phyloP scores from a whole-genome alignment of 2,329 filamentous ascomycete genomes.

The Dactylellina sp. region DNA sequence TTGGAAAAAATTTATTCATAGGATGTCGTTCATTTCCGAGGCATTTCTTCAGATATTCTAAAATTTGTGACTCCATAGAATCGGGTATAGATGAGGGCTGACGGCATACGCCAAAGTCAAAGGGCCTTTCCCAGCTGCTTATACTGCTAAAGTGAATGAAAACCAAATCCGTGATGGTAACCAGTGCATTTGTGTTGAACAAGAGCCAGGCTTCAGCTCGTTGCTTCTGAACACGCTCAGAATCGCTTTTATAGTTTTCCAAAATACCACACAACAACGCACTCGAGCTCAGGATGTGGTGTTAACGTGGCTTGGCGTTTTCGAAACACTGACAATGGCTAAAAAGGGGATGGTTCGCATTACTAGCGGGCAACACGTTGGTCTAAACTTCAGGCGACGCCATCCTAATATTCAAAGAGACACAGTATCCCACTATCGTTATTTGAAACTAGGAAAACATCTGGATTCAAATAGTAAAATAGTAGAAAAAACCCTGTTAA shows the following conservation, averaged over 20 bases:
- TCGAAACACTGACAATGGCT: too few relatives aligned
- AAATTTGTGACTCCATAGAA: neutral
- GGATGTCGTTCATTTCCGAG: neutral
- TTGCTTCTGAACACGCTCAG: neutral
- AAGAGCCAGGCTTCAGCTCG: neutral
- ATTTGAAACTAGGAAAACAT: too few relatives aligned
- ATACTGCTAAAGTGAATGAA: neutral
- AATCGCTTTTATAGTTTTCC: neutral
- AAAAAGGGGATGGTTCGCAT: too few relatives aligned
- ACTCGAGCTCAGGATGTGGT: too few relatives aligned
- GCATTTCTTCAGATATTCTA: slow-evolving; percentile 1
- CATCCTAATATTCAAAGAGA: too few relatives aligned
- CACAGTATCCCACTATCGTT: too few relatives aligned
- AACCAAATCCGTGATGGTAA: neutral
- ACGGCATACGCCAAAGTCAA: slow-evolving; percentile 11
- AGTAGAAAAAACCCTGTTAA: too few relatives aligned
- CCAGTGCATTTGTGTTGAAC: neutral
- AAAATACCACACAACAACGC: slow-evolving; percentile 1
- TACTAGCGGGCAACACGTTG: too few relatives aligned
- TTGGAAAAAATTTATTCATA: neutral
- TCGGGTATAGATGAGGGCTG: neutral
- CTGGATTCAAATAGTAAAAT: too few relatives aligned
- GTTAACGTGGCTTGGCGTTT: too few relatives aligned
- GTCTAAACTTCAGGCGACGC: too few relatives aligned
- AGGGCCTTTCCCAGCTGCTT: neutral